phyloP scores from a whole-genome alignment of 2,329 filamentous ascomycete genomes.

The Verticillium alfalfae region DNA sequence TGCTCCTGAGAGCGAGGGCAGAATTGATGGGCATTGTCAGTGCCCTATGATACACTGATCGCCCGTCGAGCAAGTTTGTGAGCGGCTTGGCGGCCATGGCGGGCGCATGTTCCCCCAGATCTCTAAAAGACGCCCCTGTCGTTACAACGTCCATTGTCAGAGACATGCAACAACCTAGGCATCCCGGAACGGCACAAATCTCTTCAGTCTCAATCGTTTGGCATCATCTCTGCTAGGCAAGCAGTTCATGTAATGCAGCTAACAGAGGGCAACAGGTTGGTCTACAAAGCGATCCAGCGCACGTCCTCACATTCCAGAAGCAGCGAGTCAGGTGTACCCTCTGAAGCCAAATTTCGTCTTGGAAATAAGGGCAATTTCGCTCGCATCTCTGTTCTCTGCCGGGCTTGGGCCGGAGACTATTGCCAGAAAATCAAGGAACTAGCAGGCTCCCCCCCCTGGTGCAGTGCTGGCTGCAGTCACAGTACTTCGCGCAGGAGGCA shows the following conservation, averaged over 20 bases:
- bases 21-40: not conserved
- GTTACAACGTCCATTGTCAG: not conserved
- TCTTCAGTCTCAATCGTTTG: not conserved
- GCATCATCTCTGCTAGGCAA: not conserved
- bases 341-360: slow-evolving; percentile 1
- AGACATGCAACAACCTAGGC: not conserved
- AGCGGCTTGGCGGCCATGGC: not conserved
- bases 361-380: slow-evolving; percentile 2
- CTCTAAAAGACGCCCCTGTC: not conserved
- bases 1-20: not conserved
- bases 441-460: not conserved
- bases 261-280: too few species aligned
- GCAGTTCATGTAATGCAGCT: not conserved
- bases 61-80: not conserved
- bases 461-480: not conserved
- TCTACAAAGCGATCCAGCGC: not conserved
- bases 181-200: not conserved
- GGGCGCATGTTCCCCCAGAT: not conserved
- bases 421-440: not conserved
- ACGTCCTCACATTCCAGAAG: not conserved
- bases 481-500: not conserved
- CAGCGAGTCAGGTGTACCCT: not conserved
- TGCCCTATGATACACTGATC: not conserved
- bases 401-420: not conserved
- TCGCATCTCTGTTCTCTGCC: not conserved